Base-by-base conservation (phyloP, 495 filamentous ascomycete species). In the Glonium stellatum region DNA sequence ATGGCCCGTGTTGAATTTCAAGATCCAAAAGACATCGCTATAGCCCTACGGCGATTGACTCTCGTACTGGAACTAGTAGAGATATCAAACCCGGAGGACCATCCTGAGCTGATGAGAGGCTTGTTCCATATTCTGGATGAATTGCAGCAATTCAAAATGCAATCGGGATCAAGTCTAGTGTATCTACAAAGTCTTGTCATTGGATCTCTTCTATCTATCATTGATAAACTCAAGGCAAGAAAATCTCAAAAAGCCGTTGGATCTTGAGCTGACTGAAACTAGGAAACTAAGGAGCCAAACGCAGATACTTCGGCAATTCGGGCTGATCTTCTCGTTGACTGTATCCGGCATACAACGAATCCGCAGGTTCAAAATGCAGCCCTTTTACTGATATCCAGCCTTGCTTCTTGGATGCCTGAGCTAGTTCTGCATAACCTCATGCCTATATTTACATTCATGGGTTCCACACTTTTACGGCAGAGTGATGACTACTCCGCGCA, bases 391-490 rank as follows among this genome's bases (percentile, higher is more conserved):
- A 84, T 97, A 15, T 87, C 90, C 1, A 84, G 80, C 22, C 73
- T 97, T 49, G 92, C 93, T 34, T 83, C 83, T 41, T 87, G 89
- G 65, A 87, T 87, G 0, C 93, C 93, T 0, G 89, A 96, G 67
- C 73, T 90, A 22, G 88, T 98, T 10, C 79, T 97, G 54, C 92
- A 98, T 69, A 96, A 89, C 60, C 88, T 98, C 54, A 97, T 98
- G 93, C 95, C 95, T 5, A 92, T 98, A 37, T 98, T 98, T 74
- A 97, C 93, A 0, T 97, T 96, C 72, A 95, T 97, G 89, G 88
- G 90, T 39, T 84, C 85, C 31, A 92, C 87, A 25, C 84, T 95
- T 10, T 80, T 98, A 21, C 83, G 87, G 34, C 90, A 95, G 73
- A 86, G 90, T 61, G 93, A 98, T 67, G 92, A 97, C 42, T 97